phyloP scores from a whole-genome alignment of 805 yeast species.

The Spathaspora sp. region DNA sequence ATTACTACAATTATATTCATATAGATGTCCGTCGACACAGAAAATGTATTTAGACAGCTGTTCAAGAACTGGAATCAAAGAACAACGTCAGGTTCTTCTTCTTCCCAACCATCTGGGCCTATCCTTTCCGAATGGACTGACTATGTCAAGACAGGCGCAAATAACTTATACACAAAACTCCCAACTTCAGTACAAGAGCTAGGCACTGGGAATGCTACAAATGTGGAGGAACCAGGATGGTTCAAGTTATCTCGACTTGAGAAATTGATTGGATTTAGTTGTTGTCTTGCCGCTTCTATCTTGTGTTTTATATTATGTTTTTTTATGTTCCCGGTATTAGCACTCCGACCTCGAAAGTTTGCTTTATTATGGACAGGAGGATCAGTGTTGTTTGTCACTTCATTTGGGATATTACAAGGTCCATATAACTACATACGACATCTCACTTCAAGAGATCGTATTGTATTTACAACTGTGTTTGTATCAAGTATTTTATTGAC shows the following conservation, averaged over 20 bases:
- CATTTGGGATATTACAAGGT: constrained; percentile 91
- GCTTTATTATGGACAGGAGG: constrained; percentile 92
- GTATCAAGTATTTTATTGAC: constrained; percentile 79
- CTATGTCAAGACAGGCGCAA: constrained; percentile 40
- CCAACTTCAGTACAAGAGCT: constrained; percentile 40
- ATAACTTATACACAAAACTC: constrained; percentile 58
- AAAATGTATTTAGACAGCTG: constrained; percentile 31
- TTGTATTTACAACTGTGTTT: constrained; percentile 77
- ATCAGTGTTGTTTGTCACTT: constrained; percentile 75
- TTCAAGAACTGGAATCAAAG: constrained; percentile 27
- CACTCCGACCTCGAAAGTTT: constrained; percentile 86
- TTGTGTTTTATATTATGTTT: constrained; percentile 81
- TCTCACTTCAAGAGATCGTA: constrained; percentile 67
- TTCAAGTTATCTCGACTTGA: constrained; percentile 75
- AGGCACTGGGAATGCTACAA: constrained; percentile 29
- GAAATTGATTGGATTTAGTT: constrained; percentile 69
- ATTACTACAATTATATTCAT: neutral
- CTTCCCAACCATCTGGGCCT: constrained; percentile 14
- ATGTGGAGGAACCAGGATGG: constrained; percentile 69
- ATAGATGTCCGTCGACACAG: constrained; percentile 21
- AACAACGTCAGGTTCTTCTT: constrained; percentile 1
- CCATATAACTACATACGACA: constrained; percentile 78
- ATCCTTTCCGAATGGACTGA: constrained; percentile 41
- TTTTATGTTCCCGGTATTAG: constrained; percentile 82
- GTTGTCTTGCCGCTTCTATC: constrained; percentile 72